These are phyloP conservation scores for Caryopteris hybrid DNA, from an alignment of 305 asterid genomes.

Conservation along the genomic window DNA sequence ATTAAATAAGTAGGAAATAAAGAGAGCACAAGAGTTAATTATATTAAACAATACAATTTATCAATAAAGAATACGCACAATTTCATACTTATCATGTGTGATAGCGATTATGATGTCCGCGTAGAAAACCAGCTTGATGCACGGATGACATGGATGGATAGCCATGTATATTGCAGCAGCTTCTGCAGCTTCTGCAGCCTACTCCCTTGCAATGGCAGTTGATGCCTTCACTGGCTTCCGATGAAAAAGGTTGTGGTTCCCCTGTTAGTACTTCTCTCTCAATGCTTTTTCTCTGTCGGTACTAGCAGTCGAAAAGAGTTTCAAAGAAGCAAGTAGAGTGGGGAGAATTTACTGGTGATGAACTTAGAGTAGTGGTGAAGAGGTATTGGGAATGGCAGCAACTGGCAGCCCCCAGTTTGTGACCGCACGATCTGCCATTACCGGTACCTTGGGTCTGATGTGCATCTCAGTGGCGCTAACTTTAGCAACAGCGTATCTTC, in stretches of 20 bases:
- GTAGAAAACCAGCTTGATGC: no score
- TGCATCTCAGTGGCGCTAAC: not conserved
- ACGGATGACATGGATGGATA: no score
- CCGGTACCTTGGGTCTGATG: not conserved
- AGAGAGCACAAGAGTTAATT: no score
- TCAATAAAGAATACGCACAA: not conserved
- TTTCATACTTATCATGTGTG: no score
- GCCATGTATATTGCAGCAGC: no score
- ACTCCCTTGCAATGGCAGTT: not conserved
- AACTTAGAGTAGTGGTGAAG: not conserved
- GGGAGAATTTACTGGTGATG: not conserved
- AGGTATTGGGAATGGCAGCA: constrained; percentile 21
- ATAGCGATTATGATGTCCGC: no score
- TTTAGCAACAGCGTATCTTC: not conserved
- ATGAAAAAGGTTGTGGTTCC: not conserved
- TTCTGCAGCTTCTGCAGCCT: no score
- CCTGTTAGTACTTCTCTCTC: not conserved
- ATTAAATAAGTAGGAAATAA: no score
- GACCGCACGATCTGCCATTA: constrained; percentile 11
- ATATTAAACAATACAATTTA: no score
- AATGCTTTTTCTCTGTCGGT: not conserved
- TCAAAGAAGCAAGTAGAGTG: no score
- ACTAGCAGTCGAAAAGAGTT: not conserved
- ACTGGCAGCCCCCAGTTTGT: constrained; percentile 26
- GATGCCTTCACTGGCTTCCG: not conserved